phyloP scores from a whole-genome alignment of 2,329 filamentous ascomycete species.

The Monosporascus sp. region DNA sequence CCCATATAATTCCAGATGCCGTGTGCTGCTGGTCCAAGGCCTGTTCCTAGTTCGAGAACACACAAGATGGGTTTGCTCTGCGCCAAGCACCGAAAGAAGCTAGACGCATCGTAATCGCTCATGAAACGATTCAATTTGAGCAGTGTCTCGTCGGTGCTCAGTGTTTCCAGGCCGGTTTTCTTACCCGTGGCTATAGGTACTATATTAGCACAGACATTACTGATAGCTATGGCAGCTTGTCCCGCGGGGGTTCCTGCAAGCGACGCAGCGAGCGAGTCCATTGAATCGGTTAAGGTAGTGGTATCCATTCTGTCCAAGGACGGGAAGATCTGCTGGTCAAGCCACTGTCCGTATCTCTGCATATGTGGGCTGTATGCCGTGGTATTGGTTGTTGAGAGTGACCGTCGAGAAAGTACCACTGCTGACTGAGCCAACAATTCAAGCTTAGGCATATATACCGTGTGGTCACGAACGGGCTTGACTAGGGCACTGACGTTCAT shows the following conservation, averaged over 20 bases:
- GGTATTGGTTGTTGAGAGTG: background rate
- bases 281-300: background rate
- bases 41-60: no score
- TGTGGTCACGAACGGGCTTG: background rate
- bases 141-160: no score
- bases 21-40: no score
- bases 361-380: background rate
- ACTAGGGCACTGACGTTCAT: background rate
- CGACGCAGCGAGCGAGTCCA: background rate
- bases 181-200: background rate
- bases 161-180: no score
- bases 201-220: background rate
- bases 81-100: no score
- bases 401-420: background rate
- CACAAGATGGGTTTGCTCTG: no score
- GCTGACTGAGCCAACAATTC: background rate
- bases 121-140: no score
- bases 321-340: background rate
- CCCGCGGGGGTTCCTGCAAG: background rate
- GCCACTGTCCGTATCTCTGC: background rate
- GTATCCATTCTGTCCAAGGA: background rate
- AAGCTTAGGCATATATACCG: background rate
- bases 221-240: background rate
- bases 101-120: no score
- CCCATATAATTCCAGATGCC: no score